A percentile compares a stretch with the other conserved stretches of the same genome.
Evolutionary conservation across 2,329 filamentous ascomycete species (phyloP).

Genomic region (Graphium sp.): DNA sequence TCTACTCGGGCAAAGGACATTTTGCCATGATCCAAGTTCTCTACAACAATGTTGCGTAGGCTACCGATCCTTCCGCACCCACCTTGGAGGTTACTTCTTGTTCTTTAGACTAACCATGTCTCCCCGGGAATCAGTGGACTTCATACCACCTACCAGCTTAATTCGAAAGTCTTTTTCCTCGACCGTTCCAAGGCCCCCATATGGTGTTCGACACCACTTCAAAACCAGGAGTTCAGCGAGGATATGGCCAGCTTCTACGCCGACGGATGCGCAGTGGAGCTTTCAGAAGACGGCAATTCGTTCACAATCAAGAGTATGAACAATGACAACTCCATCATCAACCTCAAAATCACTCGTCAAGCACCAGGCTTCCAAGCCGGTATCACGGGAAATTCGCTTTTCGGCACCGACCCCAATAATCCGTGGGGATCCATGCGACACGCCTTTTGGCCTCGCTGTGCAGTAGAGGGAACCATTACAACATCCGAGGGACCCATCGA

Average conservation of each 20-base stretch:
- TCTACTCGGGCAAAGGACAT: conserved; percentile 62
- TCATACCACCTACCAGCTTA: conserved; percentile 84
- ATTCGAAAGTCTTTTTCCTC: conserved; percentile 75
- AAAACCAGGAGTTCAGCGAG: conserved; percentile 69
- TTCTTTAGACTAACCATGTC: conserved; percentile 9
- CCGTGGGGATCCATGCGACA: conserved; percentile 92
- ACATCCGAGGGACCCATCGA: conserved; percentile 70
- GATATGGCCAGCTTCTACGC: conserved; percentile 74
- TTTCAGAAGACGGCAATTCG: conserved; percentile 66
- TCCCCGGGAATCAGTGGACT: conserved; percentile 72
- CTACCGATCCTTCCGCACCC: background rate
- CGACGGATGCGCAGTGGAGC: conserved; percentile 66
- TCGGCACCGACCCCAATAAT: conserved; percentile 67
- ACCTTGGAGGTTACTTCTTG: background rate
- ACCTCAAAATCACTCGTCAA: conserved; percentile 61
- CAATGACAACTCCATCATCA: conserved; percentile 67
- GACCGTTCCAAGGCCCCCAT: conserved; percentile 56
- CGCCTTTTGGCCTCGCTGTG: conserved; percentile 83
- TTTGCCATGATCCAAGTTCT: conserved; percentile 78
- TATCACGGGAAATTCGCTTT: conserved; percentile 68
- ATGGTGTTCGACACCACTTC: conserved; percentile 71
- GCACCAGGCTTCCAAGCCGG: conserved; percentile 75
- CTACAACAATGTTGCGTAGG: conserved; percentile 93
- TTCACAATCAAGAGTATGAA: conserved; percentile 86
- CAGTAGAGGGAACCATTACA: conserved; percentile 66